Percentiles rank a stretch among this genome's conserved stretches.
phyloP scores from a whole-genome alignment of 176 grass and related monocot genomes.

The Panicum miliaceum region DNA sequence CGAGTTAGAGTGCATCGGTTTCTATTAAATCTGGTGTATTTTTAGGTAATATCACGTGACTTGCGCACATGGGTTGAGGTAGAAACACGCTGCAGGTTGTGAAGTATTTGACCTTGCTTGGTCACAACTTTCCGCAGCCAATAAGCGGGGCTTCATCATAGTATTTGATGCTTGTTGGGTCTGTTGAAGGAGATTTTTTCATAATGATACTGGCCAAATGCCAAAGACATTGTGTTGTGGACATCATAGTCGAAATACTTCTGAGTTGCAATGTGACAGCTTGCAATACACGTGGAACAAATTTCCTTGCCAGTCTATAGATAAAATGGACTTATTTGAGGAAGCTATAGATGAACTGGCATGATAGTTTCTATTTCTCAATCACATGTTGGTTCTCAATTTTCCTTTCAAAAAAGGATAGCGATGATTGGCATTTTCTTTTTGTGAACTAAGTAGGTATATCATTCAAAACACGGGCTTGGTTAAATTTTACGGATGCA shows the following conservation, averaged over 20 bases:
- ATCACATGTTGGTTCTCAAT: not conserved
- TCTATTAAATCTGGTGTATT: not conserved
- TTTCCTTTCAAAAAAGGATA: not conserved
- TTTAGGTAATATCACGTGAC: not conserved
- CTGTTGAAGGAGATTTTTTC: not conserved
- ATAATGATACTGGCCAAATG: not conserved
- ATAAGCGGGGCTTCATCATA: not conserved
- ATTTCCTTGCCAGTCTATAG: not conserved
- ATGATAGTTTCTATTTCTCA: not conserved
- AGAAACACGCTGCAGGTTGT: not conserved
- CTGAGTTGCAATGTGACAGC: not conserved
- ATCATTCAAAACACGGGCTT: not conserved
- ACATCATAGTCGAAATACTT: conserved; percentile 6
- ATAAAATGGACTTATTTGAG: not conserved
- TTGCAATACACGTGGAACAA: not conserved
- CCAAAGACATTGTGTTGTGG: not conserved
- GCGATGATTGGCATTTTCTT: not conserved
- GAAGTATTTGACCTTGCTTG: conserved; percentile 2
- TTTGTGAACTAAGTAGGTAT: not conserved
- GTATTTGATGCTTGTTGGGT: conserved; percentile 13
- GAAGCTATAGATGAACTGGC: not conserved
- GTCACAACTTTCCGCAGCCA: conserved; percentile 2
- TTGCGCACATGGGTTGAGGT: not conserved
- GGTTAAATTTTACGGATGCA: not conserved
- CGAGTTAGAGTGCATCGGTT: not conserved